Conservation (phyloP, 805 yeast genomes). For the Kuraishia floccosa region DNA sequence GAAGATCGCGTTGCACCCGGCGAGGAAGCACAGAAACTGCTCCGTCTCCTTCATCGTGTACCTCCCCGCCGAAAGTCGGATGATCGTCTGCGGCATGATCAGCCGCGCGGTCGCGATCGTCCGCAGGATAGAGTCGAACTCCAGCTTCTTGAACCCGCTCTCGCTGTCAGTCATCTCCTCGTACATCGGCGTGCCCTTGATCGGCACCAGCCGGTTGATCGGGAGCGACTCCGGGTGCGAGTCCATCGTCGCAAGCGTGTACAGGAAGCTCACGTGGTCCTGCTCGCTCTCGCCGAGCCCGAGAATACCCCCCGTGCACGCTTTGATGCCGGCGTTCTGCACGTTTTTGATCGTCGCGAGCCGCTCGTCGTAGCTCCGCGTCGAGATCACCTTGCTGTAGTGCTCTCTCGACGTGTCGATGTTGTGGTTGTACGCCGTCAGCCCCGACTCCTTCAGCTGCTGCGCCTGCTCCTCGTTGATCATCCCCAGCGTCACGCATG, state of each 20-base stretch:
- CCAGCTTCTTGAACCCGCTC: constrained; percentile 30
- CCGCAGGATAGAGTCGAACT: constrained; percentile 52
- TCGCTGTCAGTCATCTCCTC: constrained; percentile 27
- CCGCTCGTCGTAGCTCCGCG: constrained; percentile 64
- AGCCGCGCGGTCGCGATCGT: constrained; percentile 71
- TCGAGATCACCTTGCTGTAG: constrained; percentile 60
- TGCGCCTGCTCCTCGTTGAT: constrained; percentile 52
- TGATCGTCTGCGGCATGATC: constrained; percentile 60
- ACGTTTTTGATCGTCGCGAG: constrained; percentile 56
- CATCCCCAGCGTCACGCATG: constrained; percentile 79
- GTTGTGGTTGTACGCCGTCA: constrained; percentile 77
- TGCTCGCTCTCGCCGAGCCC: constrained; percentile 69
- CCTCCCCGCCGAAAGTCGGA: constrained; percentile 73
- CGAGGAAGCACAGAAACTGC: constrained; percentile 64
- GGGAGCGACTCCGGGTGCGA: constrained; percentile 77
- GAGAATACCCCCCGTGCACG: constrained; percentile 72
- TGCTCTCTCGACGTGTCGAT: constrained; percentile 73
- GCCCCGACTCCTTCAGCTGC: constrained; percentile 51
- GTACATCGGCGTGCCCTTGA: constrained; percentile 68
- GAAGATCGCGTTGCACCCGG: constrained; percentile 73
- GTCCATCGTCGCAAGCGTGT: constrained; percentile 56
- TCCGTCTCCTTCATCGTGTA: constrained; percentile 72
- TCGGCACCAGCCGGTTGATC: constrained; percentile 69
- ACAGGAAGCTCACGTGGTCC: constrained; percentile 58
- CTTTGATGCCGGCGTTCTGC: constrained; percentile 49